Conservation (phyloP, 495 filamentous ascomycete genomes). For the Penicillium atrosanguineum region DNA sequence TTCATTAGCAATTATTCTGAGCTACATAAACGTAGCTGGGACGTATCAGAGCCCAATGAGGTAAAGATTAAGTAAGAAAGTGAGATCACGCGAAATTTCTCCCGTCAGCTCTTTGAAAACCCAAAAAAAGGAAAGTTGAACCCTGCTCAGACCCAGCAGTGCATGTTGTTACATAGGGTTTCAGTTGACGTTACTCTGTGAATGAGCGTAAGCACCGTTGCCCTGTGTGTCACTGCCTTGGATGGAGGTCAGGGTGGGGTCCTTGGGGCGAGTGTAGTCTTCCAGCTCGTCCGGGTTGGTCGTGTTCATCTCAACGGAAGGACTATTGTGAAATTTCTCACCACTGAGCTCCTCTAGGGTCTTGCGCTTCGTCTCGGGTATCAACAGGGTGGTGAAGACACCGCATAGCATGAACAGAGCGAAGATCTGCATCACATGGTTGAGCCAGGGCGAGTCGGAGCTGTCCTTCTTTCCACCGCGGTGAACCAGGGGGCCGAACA, state of each 20-base stretch:
- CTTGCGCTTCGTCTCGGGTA: constrained; percentile 74
- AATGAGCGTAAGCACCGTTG: no score
- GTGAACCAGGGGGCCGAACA: constrained; percentile 47
- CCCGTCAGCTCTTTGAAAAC: not conserved
- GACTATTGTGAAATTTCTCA: constrained; percentile 2
- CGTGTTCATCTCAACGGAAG: not conserved
- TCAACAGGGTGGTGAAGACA: constrained; percentile 60
- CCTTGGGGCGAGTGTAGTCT: not conserved
- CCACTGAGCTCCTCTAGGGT: constrained; percentile 36
- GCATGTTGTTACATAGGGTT: not conserved
- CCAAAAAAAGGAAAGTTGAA: no score
- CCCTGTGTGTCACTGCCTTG: not conserved
- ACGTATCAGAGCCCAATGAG: not conserved
- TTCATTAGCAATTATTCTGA: not conserved
- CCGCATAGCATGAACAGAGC: constrained; percentile 78
- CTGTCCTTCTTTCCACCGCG: constrained; percentile 34
- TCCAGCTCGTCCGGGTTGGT: not conserved
- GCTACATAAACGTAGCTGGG: not conserved
- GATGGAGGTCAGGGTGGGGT: not conserved
- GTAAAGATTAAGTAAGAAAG: not conserved
- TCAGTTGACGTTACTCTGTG: not conserved
- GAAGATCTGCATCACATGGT: constrained; percentile 79
- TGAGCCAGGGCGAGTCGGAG: constrained; percentile 60
- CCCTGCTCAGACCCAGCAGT: not conserved
- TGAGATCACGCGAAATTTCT: not conserved